These are phyloP conservation scores for Metarhizium guizhouense DNA, from an alignment of 2,329 filamentous ascomycete genomes.

Conservation along the genomic window DNA sequence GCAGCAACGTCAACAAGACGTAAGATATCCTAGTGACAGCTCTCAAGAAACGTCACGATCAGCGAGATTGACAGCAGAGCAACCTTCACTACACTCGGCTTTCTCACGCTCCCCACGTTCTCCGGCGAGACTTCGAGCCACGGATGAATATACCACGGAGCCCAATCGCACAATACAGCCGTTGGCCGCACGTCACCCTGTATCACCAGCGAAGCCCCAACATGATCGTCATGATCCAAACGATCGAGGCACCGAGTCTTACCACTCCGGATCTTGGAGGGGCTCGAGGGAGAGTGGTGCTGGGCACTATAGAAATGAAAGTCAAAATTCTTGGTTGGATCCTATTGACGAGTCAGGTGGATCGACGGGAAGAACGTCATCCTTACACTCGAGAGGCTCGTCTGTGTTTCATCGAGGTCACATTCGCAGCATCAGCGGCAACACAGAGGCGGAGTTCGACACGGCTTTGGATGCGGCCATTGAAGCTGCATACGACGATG, in stretches of 20 bases:
- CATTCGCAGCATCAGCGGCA: conserved; percentile 57
- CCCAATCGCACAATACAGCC: conserved; percentile 60
- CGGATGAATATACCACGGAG: conserved; percentile 32
- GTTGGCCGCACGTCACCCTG: conserved; percentile 54
- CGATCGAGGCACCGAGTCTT: conserved; percentile 4
- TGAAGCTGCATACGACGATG: conserved; percentile 91
- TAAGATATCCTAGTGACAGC: conserved; percentile 14
- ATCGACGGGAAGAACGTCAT: conserved; percentile 57
- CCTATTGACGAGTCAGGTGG: conserved; percentile 85
- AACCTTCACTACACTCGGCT: conserved; percentile 37
- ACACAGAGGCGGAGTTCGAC: conserved; percentile 84
- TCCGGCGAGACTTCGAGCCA: conserved; percentile 22
- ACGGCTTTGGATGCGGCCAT: conserved; percentile 91
- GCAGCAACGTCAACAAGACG: conserved; percentile 14
- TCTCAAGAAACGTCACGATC: conserved; percentile 15
- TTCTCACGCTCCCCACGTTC: conserved; percentile 46
- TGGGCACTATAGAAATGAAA: conserved; percentile 48
- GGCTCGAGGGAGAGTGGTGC: conserved; percentile 9
- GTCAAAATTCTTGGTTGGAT: conserved; percentile 85
- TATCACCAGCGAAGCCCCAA: conserved; percentile 29
- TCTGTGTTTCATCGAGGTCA: conserved; percentile 62
- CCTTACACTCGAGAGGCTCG: conserved; percentile 71
- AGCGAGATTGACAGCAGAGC: neutral
- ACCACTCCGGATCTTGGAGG: conserved; percentile 13
- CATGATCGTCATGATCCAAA: conserved; percentile 10